Percentiles rank a stretch among this genome's conserved stretches.
phyloP scores from a whole-genome alignment of 2,329 filamentous ascomycete species.

The Ascochyta pisi region DNA sequence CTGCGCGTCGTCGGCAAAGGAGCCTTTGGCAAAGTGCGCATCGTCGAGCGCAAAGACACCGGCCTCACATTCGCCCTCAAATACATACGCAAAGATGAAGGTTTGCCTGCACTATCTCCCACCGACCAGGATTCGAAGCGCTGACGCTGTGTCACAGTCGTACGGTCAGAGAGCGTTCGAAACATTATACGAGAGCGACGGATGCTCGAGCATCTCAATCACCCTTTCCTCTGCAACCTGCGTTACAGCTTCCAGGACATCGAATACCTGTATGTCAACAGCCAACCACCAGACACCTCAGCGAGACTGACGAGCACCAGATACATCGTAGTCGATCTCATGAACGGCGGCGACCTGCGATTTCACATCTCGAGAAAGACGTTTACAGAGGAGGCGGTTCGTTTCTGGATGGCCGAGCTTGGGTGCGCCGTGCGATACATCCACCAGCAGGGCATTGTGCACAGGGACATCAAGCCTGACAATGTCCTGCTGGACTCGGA shows the following conservation, averaged over 20 bases:
- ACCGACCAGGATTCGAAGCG: conserved; percentile 8
- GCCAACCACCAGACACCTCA: not conserved
- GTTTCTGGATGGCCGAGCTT: conserved; percentile 95
- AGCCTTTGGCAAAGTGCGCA: conserved; percentile 97
- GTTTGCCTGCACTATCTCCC: conserved; percentile 57
- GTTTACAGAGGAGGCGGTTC: conserved; percentile 95
- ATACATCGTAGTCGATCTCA: conserved; percentile 94
- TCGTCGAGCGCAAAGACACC: conserved; percentile 97
- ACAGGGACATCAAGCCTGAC: conserved; percentile 53
- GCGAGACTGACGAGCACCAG: conserved; percentile 12
- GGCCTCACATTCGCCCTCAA: conserved; percentile 94
- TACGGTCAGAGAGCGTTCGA: conserved; percentile 94
- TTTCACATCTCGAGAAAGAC: conserved; percentile 98
- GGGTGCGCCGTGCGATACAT: conserved; percentile 79
- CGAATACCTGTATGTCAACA: conserved; percentile 76
- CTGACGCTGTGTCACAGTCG: conserved; percentile 66
- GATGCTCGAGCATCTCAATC: conserved; percentile 98
- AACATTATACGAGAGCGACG: conserved; percentile 97
- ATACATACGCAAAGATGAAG: conserved; percentile 98
- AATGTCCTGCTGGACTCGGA: conserved; percentile 52
- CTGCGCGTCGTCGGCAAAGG: conserved; percentile 95
- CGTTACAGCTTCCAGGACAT: conserved; percentile 99
- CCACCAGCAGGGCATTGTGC: conserved; percentile 52
- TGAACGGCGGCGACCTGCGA: conserved; percentile 95
- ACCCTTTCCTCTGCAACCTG: conserved; percentile 97